Base-by-base conservation (phyloP, 2,329 filamentous ascomycete genomes). In the Alternaria burnsii region DNA sequence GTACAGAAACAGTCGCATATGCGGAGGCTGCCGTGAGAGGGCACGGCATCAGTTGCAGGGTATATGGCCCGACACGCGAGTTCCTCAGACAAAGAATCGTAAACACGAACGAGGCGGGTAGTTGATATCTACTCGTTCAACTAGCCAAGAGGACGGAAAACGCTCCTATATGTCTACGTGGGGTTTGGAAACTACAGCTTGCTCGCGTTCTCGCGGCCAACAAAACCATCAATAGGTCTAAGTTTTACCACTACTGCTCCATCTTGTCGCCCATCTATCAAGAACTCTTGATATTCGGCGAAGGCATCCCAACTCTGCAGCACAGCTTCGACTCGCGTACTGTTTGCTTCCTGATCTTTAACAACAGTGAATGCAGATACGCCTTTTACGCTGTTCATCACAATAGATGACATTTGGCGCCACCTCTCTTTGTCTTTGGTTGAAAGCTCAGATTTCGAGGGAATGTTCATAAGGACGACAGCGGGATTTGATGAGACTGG, bases 141-240 rank as follows among this genome's bases (percentile, higher is more conserved):
- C 34, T 3, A 2, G 38, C 18, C 9, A 4, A 6, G 11, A 2
- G 18, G 20, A 1, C 3, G n/a, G 18, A 5, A 20, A n/a, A 9
- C 7, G 16, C 6, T 32, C 18, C 18, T 34, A 32, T n/a, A 11
- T 20, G 14, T 12, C 28, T 14, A 6, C 12, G 26, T 7, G 22
- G 16, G 4, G 5, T 5, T 30, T 20, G 12, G 16, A 16, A 7
- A 3, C 20, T 56, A 70, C 52, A 70, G 22, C 52, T 55, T 69
- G 38, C 52, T 56, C 30, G 42, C 50, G 5, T 41, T 60, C 12
- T 69, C 61, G 9, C 67, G 62, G 11, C 64, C 60, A 20, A 68
- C 14, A 48, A 65, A 72, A 4, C 71, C 71, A 61, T 67, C 62
- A 3, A 71, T 60, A 24, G 59, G 55, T 16, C 41, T 60, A 1